Evolutionary conservation across 352 stramenopile species (phyloP).

Genomic region (Phytophthora litchii): DNA sequence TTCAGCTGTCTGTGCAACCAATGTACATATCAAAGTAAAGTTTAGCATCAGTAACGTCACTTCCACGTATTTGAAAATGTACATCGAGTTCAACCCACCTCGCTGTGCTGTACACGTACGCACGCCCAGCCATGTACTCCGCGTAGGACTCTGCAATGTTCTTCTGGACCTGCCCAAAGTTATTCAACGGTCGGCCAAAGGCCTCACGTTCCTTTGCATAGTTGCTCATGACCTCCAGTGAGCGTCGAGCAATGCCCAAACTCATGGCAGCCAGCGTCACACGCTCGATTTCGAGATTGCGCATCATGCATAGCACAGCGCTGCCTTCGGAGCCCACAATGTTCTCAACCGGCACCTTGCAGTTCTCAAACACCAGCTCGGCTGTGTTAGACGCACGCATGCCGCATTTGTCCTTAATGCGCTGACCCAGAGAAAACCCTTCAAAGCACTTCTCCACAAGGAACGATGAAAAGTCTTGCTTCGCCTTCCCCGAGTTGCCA

Average conservation of each 20-base stretch:
- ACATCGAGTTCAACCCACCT: conserved; percentile 43
- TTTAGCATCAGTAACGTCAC: neutral
- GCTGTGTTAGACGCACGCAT: conserved; percentile 97
- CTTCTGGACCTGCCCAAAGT: conserved; percentile 94
- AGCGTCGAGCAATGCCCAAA: conserved; percentile 95
- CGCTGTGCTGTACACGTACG: conserved; percentile 97
- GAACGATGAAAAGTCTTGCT: conserved; percentile 96
- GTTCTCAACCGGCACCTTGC: conserved; percentile 92
- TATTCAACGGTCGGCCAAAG: conserved; percentile 95
- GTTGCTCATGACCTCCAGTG: conserved; percentile 97
- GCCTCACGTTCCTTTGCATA: conserved; percentile 93
- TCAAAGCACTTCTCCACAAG: conserved; percentile 97
- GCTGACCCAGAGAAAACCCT: conserved; percentile 97
- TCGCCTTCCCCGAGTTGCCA: conserved; percentile 80
- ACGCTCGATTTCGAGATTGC: conserved; percentile 99
- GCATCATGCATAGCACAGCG: conserved; percentile 91
- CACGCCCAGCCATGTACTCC: conserved; percentile 97
- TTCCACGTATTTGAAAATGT: neutral
- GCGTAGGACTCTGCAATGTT: conserved; percentile 98
- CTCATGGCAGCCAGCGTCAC: conserved; percentile 97
- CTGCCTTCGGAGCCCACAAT: conserved; percentile 87
- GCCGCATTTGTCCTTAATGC: conserved; percentile 98
- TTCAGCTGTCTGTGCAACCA: conserved; percentile 85
- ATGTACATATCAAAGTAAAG: conserved; percentile 3
- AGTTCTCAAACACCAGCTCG: conserved; percentile 99